A percentile compares a stretch with the other conserved stretches of the same genome.
Evolutionary conservation across 2,329 filamentous ascomycete genomes (phyloP).

Genomic region (Dothiorella sarmentorum): DNA sequence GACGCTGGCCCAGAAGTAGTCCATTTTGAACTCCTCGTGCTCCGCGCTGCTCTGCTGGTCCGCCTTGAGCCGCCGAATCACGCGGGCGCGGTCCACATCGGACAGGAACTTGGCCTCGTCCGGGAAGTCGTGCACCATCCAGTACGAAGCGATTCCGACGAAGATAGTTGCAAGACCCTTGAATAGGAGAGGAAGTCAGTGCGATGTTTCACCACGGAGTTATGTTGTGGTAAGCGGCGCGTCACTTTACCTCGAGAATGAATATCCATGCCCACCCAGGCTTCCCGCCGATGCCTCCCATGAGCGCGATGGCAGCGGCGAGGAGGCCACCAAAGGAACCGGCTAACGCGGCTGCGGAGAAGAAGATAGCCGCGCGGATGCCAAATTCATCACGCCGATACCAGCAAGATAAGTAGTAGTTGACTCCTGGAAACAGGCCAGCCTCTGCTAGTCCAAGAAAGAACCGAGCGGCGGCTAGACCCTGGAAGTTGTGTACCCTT

Average conservation of each 20-base stretch:
- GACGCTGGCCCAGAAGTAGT: slow-evolving; percentile 67
- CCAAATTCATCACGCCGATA: slow-evolving; percentile 77
- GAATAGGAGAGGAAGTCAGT: slow-evolving; percentile 48
- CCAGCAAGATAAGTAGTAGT: slow-evolving; percentile 82
- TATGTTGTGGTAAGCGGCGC: no score
- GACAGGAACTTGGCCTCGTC: slow-evolving; percentile 71
- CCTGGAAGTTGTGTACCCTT: slow-evolving; percentile 4
- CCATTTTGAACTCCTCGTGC: slow-evolving; percentile 70
- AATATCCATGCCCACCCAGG: slow-evolving; percentile 44
- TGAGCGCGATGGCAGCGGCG: slow-evolving; percentile 67
- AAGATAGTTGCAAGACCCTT: slow-evolving; percentile 66
- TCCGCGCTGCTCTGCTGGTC: slow-evolving; percentile 74
- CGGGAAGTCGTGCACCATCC: slow-evolving; percentile 80
- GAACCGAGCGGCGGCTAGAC: slow-evolving; percentile 39
- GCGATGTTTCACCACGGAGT: no score
- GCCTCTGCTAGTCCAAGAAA: slow-evolving; percentile 72
- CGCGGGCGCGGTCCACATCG: slow-evolving; percentile 65
- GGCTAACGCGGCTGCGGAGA: slow-evolving; percentile 75
- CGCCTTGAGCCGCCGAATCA: slow-evolving; percentile 64
- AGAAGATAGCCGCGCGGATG: slow-evolving; percentile 77
- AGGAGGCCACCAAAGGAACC: slow-evolving; percentile 75
- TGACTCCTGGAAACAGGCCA: slow-evolving; percentile 62
- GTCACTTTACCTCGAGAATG: slow-evolving; percentile 23
- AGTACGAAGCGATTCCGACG: slow-evolving; percentile 66
- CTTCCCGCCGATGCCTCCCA: slow-evolving; percentile 58